These are phyloP conservation scores for Boechera stricta DNA, from an alignment of 345 rosid genomes.

Conservation along the genomic window DNA sequence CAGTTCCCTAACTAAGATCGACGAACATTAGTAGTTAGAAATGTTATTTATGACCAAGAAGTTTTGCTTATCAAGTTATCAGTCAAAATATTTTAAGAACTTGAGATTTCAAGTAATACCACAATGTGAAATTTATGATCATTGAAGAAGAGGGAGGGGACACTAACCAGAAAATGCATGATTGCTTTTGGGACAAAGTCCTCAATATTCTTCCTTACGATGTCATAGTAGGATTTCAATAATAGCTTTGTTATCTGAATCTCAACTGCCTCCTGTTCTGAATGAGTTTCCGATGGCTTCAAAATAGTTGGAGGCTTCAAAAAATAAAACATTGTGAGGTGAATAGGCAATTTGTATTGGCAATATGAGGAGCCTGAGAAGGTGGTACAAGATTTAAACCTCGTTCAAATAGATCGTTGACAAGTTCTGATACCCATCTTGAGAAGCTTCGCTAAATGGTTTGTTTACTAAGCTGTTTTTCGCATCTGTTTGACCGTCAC, in stretches of 20 bases:
- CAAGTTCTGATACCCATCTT: conserved; percentile 53
- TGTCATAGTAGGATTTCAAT: conserved; percentile 88
- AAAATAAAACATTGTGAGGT: conserved; percentile 19
- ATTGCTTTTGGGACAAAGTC: conserved; percentile 89
- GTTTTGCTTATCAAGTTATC: too few relatives aligned
- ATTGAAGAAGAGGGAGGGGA: background rate
- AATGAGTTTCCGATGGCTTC: conserved; percentile 72
- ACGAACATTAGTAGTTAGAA: background rate
- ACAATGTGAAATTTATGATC: background rate
- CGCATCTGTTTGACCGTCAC: conserved; percentile 57
- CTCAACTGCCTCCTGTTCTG: conserved; percentile 80
- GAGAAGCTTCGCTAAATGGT: conserved; percentile 55
- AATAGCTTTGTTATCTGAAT: conserved; percentile 76
- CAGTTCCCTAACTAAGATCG: background rate
- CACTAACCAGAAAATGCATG: conserved; percentile 91
- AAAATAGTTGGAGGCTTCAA: conserved; percentile 79
- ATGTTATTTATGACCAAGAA: background rate
- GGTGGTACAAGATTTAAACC: conserved; percentile 51
- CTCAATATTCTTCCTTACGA: conserved; percentile 87
- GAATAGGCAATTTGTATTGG: background rate
- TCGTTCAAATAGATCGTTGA: conserved; percentile 80
- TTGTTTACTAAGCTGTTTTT: conserved; percentile 60
- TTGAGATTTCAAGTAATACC: background rate
- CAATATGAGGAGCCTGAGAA: background rate
- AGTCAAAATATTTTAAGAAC: too few relatives aligned